These are phyloP conservation scores for Wickerhamomyces tratensis DNA, from an alignment of 805 yeast species.

Conservation along the genomic window DNA sequence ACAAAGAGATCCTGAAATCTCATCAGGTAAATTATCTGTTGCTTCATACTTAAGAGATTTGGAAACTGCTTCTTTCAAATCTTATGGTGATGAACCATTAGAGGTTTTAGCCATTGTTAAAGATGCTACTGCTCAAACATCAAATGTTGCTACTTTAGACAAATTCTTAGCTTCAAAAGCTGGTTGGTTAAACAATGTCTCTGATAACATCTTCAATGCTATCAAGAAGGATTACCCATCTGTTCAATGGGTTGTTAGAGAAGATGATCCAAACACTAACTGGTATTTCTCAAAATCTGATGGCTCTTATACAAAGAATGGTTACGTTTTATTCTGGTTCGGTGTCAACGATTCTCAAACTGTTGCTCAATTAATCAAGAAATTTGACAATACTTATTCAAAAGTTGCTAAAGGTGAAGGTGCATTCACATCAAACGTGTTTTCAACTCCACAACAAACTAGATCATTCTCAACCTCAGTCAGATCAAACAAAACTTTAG, in stretches of 20 bases:
- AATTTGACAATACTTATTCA: constrained; percentile 30
- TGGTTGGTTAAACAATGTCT: constrained; percentile 97
- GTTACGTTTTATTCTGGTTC: constrained; percentile 90
- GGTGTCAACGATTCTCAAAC: constrained; percentile 62
- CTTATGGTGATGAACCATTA: constrained; percentile 92
- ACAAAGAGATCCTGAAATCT: constrained; percentile 65
- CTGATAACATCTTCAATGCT: constrained; percentile 86
- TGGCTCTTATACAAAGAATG: constrained; percentile 87
- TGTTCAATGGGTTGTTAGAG: constrained; percentile 84
- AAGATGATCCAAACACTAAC: constrained; percentile 80
- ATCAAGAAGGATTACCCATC: constrained; percentile 63
- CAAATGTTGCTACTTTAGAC: constrained; percentile 58
- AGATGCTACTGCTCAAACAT: constrained; percentile 26
- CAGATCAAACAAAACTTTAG: not conserved
- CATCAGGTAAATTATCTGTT: constrained; percentile 60
- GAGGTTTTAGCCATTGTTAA: constrained; percentile 87
- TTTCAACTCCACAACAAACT: constrained; percentile 35
- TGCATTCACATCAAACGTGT: constrained; percentile 32
- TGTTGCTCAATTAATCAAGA: constrained; percentile 53
- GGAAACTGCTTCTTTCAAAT: constrained; percentile 52
- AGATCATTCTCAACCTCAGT: constrained; percentile 39
- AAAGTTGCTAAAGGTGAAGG: constrained; percentile 16
- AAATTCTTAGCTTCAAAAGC: constrained; percentile 79
- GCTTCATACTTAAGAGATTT: constrained; percentile 74
- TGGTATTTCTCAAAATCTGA: constrained; percentile 92